These are phyloP conservation scores for Apiospora sp. DNA, from an alignment of 2,329 filamentous ascomycete species.

Conservation along the genomic window DNA sequence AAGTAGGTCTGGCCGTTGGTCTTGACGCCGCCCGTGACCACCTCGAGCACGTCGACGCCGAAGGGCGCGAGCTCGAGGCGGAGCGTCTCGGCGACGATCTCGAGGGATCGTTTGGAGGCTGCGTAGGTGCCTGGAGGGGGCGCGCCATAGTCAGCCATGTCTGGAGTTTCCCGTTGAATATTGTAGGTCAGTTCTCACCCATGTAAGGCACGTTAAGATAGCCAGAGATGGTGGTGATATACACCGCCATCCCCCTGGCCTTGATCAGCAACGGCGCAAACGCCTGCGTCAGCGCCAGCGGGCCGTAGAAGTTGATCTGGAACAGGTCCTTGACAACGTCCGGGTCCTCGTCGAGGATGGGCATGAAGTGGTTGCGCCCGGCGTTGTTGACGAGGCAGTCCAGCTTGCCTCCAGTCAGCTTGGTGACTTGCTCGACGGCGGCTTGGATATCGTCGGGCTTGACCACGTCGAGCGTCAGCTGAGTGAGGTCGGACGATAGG, in stretches of 20 bases:
- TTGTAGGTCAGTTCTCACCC: too few relatives aligned
- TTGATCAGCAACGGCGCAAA: not conserved
- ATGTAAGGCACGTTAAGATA: not conserved
- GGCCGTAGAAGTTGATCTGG: constrained; percentile 20
- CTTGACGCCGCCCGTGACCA: constrained; percentile 26
- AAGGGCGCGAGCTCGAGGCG: constrained; percentile 43
- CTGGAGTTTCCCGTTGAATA: too few relatives aligned
- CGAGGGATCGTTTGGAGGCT: constrained; percentile 40
- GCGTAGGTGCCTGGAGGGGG: constrained; percentile 30
- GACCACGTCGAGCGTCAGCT: constrained; percentile 19
- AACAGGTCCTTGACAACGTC: constrained; percentile 1
- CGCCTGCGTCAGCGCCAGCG: constrained; percentile 21
- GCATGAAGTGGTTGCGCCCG: constrained; percentile 9
- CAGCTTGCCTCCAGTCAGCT: not conserved
- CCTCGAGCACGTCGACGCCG: constrained; percentile 38
- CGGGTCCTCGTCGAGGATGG: constrained; percentile 12
- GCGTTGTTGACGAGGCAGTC: constrained; percentile 26
- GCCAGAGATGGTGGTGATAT: not conserved
- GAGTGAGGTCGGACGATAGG: not conserved
- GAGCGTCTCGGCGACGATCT: constrained; percentile 39
- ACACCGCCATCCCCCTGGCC: not conserved
- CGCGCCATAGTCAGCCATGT: too few relatives aligned
- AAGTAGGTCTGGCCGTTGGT: constrained; percentile 39
- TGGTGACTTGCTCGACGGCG: not conserved
- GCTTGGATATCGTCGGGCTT: not conserved